These are phyloP conservation scores for Eucalyptus sp. DNA, from an alignment of 345 rosid species.

Conservation along the genomic window DNA sequence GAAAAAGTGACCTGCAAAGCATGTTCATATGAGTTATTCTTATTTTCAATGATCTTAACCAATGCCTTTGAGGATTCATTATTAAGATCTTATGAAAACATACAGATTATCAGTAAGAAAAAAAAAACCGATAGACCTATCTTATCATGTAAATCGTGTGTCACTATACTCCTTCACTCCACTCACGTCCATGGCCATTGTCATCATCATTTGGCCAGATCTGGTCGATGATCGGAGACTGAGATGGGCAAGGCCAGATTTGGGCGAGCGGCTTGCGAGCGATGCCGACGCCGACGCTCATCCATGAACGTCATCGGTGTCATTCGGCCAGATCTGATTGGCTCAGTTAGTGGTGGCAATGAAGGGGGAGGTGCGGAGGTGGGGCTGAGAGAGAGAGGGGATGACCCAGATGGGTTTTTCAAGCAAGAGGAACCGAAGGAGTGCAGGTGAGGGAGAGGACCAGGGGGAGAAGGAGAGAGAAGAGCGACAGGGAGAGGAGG, in stretches of 20 bases:
- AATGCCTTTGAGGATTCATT: not conserved
- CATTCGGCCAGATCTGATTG: not conserved
- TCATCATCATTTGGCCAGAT: too few relatives aligned
- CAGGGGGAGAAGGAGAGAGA: not conserved
- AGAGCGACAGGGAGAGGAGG: not conserved
- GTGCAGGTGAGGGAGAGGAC: not conserved
- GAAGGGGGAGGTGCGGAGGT: not conserved
- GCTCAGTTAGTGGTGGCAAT: not conserved
- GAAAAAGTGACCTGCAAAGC: not conserved
- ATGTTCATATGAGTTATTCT: not conserved
- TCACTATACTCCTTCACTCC: not conserved
- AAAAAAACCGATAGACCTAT: too few relatives aligned
- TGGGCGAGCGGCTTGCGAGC: not conserved
- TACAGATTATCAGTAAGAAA: not conserved
- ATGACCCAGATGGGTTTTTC: not conserved
- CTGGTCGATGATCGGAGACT: too few relatives aligned
- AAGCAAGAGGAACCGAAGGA: not conserved
- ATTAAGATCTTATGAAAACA: not conserved
- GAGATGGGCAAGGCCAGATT: not conserved
- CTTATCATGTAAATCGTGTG: too few relatives aligned
- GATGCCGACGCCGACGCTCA: not conserved
- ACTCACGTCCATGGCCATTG: too few relatives aligned
- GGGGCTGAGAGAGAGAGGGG: not conserved
- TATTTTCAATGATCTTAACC: not conserved
- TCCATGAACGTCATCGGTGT: not conserved